Percentiles rank a stretch among this genome's conserved stretches.
These are phyloP conservation scores for Chlamydomonas urium DNA, from an alignment of 139 green algal species.

Conservation along the genomic window DNA sequence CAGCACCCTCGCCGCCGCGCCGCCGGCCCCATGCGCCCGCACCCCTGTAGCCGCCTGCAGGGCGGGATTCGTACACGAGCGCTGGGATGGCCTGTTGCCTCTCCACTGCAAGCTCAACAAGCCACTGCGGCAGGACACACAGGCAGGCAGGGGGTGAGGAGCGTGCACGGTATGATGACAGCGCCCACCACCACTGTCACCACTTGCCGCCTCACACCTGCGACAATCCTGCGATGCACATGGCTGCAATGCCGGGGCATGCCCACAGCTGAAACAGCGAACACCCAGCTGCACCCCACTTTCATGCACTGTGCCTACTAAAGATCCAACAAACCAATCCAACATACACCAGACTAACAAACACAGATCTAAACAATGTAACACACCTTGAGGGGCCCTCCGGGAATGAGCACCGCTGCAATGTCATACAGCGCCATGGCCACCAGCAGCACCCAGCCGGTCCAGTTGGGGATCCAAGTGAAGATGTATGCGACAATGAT, in stretches of 20 bases:
- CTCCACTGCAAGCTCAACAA: conserved; percentile 89
- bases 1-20: background rate
- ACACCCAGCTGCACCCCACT: background rate
- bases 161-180: too few species aligned
- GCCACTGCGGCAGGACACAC: conserved; percentile 35
- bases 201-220: too few species aligned
- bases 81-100: conserved; percentile 87
- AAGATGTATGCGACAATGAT: conserved; percentile 90
- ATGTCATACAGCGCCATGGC: conserved; percentile 96
- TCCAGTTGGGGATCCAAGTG: conserved; percentile 95
- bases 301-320: too few species aligned
- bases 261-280: too few species aligned
- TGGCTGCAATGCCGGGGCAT: too few species aligned
- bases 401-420: conserved; percentile 83
- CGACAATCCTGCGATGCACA: too few species aligned
- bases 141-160: background rate
- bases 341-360: background rate
- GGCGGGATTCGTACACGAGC: conserved; percentile 89
- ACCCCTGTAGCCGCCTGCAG: conserved; percentile 31
- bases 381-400: conserved; percentile 72
- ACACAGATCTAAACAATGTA: background rate
- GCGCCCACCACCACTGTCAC: too few species aligned
- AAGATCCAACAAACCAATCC: too few species aligned
- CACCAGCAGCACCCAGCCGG: conserved; percentile 85
- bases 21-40: background rate